phyloP scores from a whole-genome alignment of 352 stramenopile genomes.

The Phytophthora crassamura region DNA sequence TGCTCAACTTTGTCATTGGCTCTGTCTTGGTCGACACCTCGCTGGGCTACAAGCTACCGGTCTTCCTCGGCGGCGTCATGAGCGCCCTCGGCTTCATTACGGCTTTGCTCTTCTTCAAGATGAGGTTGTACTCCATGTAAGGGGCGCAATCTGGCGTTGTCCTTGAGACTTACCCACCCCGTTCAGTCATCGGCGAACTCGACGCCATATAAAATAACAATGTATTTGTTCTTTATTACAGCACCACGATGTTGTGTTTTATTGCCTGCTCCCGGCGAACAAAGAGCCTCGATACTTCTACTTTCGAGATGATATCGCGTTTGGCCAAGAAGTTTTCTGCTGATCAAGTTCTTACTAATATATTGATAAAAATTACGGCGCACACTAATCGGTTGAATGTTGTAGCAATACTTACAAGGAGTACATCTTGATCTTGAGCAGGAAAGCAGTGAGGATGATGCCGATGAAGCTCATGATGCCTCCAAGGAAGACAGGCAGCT shows the following conservation, averaged over 20 bases:
- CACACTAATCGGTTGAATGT: too few relatives aligned
- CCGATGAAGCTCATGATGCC: constrained; percentile 33
- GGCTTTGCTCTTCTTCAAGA: constrained; percentile 55
- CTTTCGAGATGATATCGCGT: too few relatives aligned
- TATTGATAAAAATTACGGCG: too few relatives aligned
- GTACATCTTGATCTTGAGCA: constrained; percentile 56
- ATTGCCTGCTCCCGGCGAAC: too few relatives aligned
- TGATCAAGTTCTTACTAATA: too few relatives aligned
- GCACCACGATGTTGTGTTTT: too few relatives aligned
- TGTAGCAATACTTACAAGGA: constrained; percentile 39
- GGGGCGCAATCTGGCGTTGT: not conserved
- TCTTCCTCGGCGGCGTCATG: constrained; percentile 71
- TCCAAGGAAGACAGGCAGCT: constrained; percentile 30
- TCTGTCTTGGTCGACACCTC: constrained; percentile 61
- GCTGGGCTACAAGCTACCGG: constrained; percentile 63
- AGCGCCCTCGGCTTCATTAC: constrained; percentile 61
- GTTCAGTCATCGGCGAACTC: not conserved
- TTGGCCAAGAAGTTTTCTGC: too few relatives aligned
- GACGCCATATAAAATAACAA: constrained; percentile 10
- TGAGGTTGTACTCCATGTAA: constrained; percentile 80
- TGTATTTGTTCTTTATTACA: not conserved
- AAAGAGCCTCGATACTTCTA: too few relatives aligned
- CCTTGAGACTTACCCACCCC: not conserved
- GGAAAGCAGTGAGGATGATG: constrained; percentile 45
- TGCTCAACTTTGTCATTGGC: constrained; percentile 70